Conservation (phyloP, 108 stramenopile genomes). For the Cylindrotheca fusiformis region DNA sequence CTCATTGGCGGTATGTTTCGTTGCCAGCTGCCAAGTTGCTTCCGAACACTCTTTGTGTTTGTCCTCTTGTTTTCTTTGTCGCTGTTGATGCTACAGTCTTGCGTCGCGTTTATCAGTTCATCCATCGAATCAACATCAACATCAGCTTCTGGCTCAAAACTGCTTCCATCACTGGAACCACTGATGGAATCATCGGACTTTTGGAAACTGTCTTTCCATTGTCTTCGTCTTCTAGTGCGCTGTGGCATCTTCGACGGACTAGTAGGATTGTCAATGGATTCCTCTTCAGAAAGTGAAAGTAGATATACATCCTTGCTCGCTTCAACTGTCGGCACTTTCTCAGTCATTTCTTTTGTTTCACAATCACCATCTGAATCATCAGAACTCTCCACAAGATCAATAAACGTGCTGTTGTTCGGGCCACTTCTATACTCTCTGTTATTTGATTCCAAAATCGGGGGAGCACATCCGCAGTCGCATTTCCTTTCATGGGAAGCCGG, state of each 20-base stretch:
- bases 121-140: neutral
- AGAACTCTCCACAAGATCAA: neutral
- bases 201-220: too few species aligned
- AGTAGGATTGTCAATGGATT: too few species aligned
- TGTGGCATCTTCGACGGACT: too few species aligned
- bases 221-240: too few species aligned
- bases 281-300: too few species aligned
- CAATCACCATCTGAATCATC: neutral
- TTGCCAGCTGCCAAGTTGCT: neutral
- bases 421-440: neutral
- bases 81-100: neutral
- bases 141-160: neutral
- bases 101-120: neutral
- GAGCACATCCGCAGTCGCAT: slow-evolving; percentile 19
- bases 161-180: neutral
- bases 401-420: neutral
- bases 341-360: neutral
- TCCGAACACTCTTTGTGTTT: neutral
- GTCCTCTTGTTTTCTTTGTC: slow-evolving; percentile 1
- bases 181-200: neutral
- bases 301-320: too few species aligned
- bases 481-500: slow-evolving; percentile 4
- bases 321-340: too few species aligned
- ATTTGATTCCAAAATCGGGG: slow-evolving; percentile 17
- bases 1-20: slow-evolving; percentile 3